These are phyloP conservation scores for Amanita brunnescens DNA, from an alignment of 768 basidiomycete genomes.

Conservation along the genomic window DNA sequence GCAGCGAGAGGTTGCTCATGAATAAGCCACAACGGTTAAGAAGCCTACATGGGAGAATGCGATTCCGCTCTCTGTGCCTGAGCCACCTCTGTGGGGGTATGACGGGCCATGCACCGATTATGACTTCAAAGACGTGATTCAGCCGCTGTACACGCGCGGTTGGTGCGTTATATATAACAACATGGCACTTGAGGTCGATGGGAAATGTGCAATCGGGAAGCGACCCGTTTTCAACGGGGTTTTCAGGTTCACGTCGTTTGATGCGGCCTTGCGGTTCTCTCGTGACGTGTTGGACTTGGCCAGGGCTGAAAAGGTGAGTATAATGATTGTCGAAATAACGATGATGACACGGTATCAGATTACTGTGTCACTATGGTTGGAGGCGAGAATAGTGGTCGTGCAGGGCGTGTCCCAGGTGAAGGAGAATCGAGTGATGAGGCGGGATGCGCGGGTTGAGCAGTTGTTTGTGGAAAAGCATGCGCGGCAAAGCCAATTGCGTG, in stretches of 20 bases:
- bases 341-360: not conserved
- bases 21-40: not conserved
- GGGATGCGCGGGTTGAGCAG: conserved; percentile 2
- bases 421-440: not conserved
- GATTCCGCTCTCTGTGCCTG: not conserved
- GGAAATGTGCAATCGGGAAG: not conserved
- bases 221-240: conserved; percentile 1
- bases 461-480: not conserved
- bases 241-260: not conserved
- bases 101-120: not conserved
- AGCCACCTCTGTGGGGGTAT: not conserved
- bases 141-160: not conserved
- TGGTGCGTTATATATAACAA: conserved; percentile 5
- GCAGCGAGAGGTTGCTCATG: not conserved
- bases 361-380: not conserved
- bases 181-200: not conserved
- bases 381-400: not conserved
- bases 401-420: not conserved
- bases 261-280: not conserved
- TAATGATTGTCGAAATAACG: not conserved
- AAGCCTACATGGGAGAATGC: not conserved
- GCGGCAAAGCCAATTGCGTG: not conserved
- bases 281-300: not conserved
- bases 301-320: not conserved
- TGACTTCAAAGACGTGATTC: not conserved